A percentile compares a stretch with the other conserved stretches of the same genome.
These are phyloP conservation scores for Herpotrichia juniperi DNA, from an alignment of 2,329 filamentous ascomycete species.

Conservation along the genomic window DNA sequence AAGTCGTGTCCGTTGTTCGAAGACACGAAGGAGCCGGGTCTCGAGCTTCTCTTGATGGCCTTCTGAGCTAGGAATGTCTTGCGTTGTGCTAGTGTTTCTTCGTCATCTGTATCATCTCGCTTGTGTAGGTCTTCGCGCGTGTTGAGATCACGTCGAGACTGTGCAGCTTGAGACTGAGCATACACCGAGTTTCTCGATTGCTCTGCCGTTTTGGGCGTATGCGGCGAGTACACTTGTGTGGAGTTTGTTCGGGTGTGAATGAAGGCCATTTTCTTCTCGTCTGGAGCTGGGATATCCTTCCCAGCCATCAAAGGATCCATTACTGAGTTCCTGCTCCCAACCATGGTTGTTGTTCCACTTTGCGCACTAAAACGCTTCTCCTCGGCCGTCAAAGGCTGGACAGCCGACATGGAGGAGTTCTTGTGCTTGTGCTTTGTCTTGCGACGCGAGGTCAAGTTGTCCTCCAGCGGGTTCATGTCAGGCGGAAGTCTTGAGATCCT, in stretches of 20 bases:
- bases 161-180: slow-evolving; percentile 38
- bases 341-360: slow-evolving; percentile 52
- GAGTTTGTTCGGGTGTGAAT: slow-evolving; percentile 76
- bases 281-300: slow-evolving; percentile 36
- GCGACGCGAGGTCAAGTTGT: slow-evolving; percentile 76
- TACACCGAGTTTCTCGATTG: slow-evolving; percentile 62
- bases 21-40: slow-evolving; percentile 33
- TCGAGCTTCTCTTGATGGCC: slow-evolving; percentile 39
- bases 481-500: slow-evolving; percentile 83
- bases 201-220: slow-evolving; percentile 57
- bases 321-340: slow-evolving; percentile 41
- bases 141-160: slow-evolving; percentile 46
- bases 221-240: slow-evolving; percentile 59
- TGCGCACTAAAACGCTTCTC: slow-evolving; percentile 67
- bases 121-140: slow-evolving; percentile 36
- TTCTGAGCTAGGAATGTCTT: slow-evolving; percentile 41
- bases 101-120: slow-evolving; percentile 29
- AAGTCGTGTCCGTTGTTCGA: slow-evolving; percentile 40
- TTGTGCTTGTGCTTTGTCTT: slow-evolving; percentile 74
- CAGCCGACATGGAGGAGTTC: slow-evolving; percentile 58
- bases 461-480: slow-evolving; percentile 93
- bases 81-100: slow-evolving; percentile 39
- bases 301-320: slow-evolving; percentile 35
- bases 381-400: slow-evolving; percentile 47
- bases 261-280: slow-evolving; percentile 70